Conservation (phyloP, 2,329 filamentous ascomycete genomes). For the Venturiaceae sp. region DNA sequence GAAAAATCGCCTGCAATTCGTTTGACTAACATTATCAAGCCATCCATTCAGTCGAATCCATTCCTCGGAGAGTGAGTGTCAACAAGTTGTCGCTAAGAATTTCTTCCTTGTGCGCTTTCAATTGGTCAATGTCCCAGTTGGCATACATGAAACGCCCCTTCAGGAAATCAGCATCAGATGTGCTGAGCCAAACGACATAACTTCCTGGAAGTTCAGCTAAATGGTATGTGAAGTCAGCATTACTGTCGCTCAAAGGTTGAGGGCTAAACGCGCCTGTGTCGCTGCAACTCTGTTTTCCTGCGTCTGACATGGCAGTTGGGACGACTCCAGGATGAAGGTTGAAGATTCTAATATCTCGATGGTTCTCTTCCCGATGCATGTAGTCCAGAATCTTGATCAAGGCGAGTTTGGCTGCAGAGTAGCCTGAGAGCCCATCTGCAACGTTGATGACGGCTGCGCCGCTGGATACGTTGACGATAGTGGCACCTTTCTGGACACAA, state of each 20-base stretch:
- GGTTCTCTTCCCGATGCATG: slow-evolving; percentile 20
- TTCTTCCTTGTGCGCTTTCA: slow-evolving; percentile 9
- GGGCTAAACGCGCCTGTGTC: too few species aligned
- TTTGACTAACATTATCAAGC: too few species aligned
- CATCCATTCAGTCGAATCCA: too few species aligned
- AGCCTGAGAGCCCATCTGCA: slow-evolving; percentile 15
- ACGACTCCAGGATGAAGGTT: slow-evolving; percentile 25
- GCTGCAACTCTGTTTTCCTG: background rate
- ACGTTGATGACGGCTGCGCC: slow-evolving; percentile 9
- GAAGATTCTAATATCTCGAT: too few species aligned
- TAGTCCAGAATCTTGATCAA: slow-evolving; percentile 19
- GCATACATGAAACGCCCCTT: slow-evolving; percentile 14
- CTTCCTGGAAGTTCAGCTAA: slow-evolving; percentile 14
- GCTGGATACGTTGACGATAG: slow-evolving; percentile 16
- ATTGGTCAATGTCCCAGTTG: slow-evolving; percentile 22
- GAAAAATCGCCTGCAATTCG: too few species aligned
- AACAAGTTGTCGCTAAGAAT: too few species aligned
- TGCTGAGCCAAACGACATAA: slow-evolving; percentile 24
- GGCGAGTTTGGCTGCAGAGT: slow-evolving; percentile 24
- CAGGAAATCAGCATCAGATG: slow-evolving; percentile 14
- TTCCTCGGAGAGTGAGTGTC: too few species aligned
- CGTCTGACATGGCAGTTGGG: slow-evolving; percentile 22
- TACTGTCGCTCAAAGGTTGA: too few species aligned
- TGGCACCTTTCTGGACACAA: background rate
- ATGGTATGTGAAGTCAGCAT: background rate